Conservation (phyloP, 2,329 filamentous ascomycete genomes). For the Tothia fuscella region DNA sequence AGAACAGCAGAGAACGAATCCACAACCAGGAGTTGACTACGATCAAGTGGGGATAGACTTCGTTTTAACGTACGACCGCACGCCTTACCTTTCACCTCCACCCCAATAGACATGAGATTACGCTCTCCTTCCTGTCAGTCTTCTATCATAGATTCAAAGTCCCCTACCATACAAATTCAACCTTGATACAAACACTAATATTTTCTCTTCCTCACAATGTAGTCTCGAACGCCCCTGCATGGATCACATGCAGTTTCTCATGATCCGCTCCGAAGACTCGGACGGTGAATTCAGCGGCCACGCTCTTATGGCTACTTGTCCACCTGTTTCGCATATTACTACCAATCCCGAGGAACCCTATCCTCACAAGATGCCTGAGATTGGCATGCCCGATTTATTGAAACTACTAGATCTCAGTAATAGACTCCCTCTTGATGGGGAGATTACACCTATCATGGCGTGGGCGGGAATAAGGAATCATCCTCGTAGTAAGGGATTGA, state of each 20-base stretch:
- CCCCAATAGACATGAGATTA: constrained; percentile 31
- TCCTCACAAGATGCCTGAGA: constrained; percentile 65
- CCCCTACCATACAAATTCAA: not conserved
- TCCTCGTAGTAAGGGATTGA: constrained; percentile 55
- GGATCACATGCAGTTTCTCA: constrained; percentile 72
- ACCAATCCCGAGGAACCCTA: constrained; percentile 44
- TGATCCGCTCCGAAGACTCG: constrained; percentile 43
- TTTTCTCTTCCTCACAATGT: constrained; percentile 20
- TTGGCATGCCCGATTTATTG: constrained; percentile 62
- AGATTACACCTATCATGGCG: constrained; percentile 92
- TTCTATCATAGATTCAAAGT: constrained; percentile 4
- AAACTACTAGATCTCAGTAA: constrained; percentile 72
- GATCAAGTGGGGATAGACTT: constrained; percentile 82
- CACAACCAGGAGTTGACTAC: constrained; percentile 47
- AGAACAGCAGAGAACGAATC: constrained; percentile 12
- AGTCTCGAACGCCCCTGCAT: constrained; percentile 92
- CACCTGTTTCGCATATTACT: constrained; percentile 54
- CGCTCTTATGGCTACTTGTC: constrained; percentile 85
- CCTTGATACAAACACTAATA: not conserved
- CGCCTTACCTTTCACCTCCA: constrained; percentile 55
- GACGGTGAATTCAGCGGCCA: constrained; percentile 71
- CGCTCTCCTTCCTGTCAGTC: constrained; percentile 20
- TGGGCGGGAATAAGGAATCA: constrained; percentile 72
- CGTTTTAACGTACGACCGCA: constrained; percentile 74
- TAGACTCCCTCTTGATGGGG: constrained; percentile 52